Evolutionary conservation across 768 basidiomycete species (phyloP).

Genomic region (Tephrocybe sp.): DNA sequence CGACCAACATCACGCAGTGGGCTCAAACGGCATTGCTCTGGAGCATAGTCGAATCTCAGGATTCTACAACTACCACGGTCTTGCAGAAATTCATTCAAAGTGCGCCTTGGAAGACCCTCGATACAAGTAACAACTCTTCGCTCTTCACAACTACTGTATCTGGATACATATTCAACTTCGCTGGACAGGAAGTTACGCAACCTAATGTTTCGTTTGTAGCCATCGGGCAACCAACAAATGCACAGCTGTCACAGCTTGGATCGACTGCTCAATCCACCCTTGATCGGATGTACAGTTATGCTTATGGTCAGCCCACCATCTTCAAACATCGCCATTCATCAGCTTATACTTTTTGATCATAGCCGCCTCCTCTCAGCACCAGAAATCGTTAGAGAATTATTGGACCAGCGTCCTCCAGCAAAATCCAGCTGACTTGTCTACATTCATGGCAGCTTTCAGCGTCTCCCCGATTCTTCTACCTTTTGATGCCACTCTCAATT

Average conservation of each 20-base stretch:
- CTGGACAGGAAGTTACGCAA: conserved; percentile 45
- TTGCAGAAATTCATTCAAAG: conserved; percentile 45
- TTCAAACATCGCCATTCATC: not conserved
- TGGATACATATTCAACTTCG: conserved; percentile 61
- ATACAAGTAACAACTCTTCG: conserved; percentile 34
- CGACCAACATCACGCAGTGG: conserved; percentile 55
- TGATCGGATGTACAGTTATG: conserved; percentile 60
- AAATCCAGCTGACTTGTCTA: conserved; percentile 34
- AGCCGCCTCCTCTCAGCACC: conserved; percentile 59
- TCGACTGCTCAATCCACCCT: conserved; percentile 34
- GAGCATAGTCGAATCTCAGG: conserved; percentile 52
- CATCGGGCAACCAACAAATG: conserved; percentile 43
- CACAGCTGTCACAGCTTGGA: conserved; percentile 43
- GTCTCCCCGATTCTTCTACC: conserved; percentile 51
- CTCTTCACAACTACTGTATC: conserved; percentile 40
- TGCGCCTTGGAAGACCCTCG: conserved; percentile 46
- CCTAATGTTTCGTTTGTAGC: conserved; percentile 41
- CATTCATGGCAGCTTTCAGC: conserved; percentile 45
- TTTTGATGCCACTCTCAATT: conserved; percentile 48
- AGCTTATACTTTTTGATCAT: conserved; percentile 11
- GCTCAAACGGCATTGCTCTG: conserved; percentile 58
- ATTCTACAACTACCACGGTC: conserved; percentile 31
- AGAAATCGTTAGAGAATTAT: conserved; percentile 44
- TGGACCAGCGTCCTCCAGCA: conserved; percentile 55
- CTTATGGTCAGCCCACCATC: conserved; percentile 42